phyloP scores from a whole-genome alignment of 306 rosid genomes.

The Quercus mongolica region DNA sequence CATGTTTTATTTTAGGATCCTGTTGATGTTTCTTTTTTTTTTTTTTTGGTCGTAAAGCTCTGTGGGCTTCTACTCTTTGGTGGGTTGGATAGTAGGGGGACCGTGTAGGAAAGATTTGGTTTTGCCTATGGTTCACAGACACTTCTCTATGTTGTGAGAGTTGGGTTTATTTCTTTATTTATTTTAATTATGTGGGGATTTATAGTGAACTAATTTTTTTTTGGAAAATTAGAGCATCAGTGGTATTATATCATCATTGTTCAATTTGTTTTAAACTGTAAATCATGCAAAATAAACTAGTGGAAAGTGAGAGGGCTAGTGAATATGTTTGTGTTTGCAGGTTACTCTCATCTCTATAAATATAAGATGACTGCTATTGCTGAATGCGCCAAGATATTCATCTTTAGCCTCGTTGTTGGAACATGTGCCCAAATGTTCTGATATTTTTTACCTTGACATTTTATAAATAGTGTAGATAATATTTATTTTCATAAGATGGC shows the following conservation, averaged over 20 bases:
- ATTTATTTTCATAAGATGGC: no score
- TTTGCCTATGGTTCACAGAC: background rate
- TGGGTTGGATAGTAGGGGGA: no score
- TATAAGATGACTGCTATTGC: no score
- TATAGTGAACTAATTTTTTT: background rate
- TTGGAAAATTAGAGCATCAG: background rate
- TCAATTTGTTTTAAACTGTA: background rate
- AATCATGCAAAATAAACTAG: background rate
- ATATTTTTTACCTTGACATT: no score
- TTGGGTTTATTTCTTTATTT: background rate
- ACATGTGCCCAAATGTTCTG: no score
- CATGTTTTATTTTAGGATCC: background rate
- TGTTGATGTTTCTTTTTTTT: background rate
- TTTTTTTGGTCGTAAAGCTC: no score
- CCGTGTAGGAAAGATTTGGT: no score
- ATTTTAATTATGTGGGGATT: background rate
- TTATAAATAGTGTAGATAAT: no score
- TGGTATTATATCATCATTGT: background rate
- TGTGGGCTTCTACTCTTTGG: no score
- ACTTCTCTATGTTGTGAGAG: background rate
- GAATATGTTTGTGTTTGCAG: constrained; percentile 29
- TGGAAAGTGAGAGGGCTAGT: background rate
- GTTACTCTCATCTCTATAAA: constrained; percentile 13
- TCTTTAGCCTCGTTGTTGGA: no score
- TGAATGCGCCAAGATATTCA: no score